Conservation (phyloP, 169 alveolate genomes). For the Cryptosporidium bovis region DNA sequence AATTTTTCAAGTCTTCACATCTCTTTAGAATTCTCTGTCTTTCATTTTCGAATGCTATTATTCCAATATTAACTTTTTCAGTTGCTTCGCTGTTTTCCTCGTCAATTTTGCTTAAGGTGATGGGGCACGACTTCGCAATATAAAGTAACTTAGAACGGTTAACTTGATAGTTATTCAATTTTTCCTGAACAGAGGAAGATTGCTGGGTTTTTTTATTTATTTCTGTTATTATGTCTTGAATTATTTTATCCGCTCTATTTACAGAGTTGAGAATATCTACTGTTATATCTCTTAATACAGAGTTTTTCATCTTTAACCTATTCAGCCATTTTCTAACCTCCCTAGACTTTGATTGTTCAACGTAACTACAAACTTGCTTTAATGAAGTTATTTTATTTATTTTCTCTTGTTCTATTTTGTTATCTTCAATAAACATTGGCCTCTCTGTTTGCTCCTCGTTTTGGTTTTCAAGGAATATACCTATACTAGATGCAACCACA, state of each 20-base stretch:
- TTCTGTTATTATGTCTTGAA: slow-evolving; percentile 17
- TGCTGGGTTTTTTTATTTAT: slow-evolving; percentile 21
- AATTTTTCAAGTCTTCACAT: slow-evolving; percentile 48
- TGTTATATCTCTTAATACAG: slow-evolving; percentile 44
- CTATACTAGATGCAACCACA: slow-evolving; percentile 65
- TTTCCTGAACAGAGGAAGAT: slow-evolving; percentile 11
- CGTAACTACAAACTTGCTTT: slow-evolving; percentile 42
- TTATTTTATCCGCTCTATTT: slow-evolving; percentile 37
- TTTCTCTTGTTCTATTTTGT: slow-evolving; percentile 46
- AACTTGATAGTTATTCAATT: slow-evolving; percentile 10
- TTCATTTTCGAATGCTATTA: slow-evolving; percentile 69
- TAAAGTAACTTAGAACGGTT: slow-evolving; percentile 64
- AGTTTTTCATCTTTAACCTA: slow-evolving; percentile 44
- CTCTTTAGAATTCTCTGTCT: slow-evolving; percentile 70
- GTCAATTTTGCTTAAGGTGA: slow-evolving; percentile 15
- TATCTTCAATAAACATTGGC: slow-evolving; percentile 22
- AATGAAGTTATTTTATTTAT: slow-evolving; percentile 30
- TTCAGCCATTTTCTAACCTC: slow-evolving; percentile 54
- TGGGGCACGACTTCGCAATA: slow-evolving; percentile 61
- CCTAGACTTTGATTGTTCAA: slow-evolving; percentile 59
- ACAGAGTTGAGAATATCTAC: slow-evolving; percentile 38
- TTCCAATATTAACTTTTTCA: slow-evolving; percentile 57
- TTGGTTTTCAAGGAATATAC: slow-evolving; percentile 16
- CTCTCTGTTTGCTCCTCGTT: slow-evolving; percentile 1
- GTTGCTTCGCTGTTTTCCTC: slow-evolving; percentile 65